These are phyloP conservation scores for Anisodus tanguticus DNA, from an alignment of 257 asterid genomes.

Conservation along the genomic window DNA sequence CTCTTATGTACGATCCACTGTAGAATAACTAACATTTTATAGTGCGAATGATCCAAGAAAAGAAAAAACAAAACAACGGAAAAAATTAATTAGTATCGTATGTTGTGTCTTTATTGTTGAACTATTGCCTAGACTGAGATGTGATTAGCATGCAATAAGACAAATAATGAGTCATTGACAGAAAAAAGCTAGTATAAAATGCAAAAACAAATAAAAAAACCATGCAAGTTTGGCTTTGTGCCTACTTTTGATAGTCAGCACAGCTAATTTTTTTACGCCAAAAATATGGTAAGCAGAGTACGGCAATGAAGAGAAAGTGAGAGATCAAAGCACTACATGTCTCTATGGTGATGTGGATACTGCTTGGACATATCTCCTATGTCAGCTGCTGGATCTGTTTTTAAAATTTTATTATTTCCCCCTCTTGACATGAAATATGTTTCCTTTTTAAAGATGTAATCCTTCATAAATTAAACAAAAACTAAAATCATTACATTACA, in stretches of 20 bases:
- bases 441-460: neutral
- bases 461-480: neutral
- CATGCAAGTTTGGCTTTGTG: constrained; percentile 9
- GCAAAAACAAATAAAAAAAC: neutral
- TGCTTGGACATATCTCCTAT: neutral
- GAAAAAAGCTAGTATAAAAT: neutral
- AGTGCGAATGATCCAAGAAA: constrained; percentile 12
- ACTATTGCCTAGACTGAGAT: neutral
- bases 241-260: constrained; percentile 20
- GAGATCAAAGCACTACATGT: constrained; percentile 3
- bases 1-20: neutral
- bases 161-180: constrained; percentile 25
- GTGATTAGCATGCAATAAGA: constrained; percentile 16
- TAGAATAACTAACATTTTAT: neutral
- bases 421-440: neutral
- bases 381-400: constrained; percentile 16
- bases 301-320: constrained; percentile 23
- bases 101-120: constrained; percentile 6
- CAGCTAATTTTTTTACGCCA: neutral
- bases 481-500: neutral
- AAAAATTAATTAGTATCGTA: neutral
- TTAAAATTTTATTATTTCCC: neutral
- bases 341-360: neutral
- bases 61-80: neutral
- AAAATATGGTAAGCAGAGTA: constrained; percentile 11